phyloP scores from a whole-genome alignment of 2,329 filamentous ascomycete genomes.

The Pyrenophora teres region DNA sequence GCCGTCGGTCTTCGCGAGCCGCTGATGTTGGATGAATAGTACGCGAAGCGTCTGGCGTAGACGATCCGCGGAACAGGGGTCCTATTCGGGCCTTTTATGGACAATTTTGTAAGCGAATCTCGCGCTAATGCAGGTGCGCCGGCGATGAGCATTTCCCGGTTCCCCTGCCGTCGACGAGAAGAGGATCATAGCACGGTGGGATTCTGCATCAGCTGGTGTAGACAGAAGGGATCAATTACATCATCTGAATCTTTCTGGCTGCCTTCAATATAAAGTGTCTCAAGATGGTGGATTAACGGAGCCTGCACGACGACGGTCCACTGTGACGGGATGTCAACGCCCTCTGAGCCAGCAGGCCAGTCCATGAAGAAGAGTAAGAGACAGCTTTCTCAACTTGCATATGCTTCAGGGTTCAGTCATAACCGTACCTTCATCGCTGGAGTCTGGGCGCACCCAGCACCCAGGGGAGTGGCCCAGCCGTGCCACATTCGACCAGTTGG shows the following conservation, averaged over 20 bases:
- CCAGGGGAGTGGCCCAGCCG: slow-evolving; percentile 6
- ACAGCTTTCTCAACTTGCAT: neutral
- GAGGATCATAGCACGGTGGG: neutral
- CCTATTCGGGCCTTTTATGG: slow-evolving; percentile 9
- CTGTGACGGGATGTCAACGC: neutral
- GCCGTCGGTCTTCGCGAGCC: neutral
- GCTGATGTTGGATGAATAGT: neutral
- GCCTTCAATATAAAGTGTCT: neutral
- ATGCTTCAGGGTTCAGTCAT: neutral
- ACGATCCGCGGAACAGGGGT: neutral
- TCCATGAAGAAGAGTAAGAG: neutral
- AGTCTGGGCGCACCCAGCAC: neutral
- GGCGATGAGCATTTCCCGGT: slow-evolving; percentile 1
- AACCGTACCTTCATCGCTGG: neutral
- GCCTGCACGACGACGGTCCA: neutral
- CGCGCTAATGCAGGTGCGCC: slow-evolving; percentile 8
- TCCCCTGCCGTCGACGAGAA: slow-evolving; percentile 6
- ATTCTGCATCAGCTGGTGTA: neutral
- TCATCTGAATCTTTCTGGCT: neutral
- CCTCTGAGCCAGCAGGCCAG: neutral
- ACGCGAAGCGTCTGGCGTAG: neutral
- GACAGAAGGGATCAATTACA: neutral
- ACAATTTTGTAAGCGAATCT: slow-evolving; percentile 4
- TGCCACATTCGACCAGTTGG: slow-evolving; percentile 3
- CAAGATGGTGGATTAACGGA: neutral